phyloP scores from a whole-genome alignment of 108 stramenopile species.

The Cylindrotheca closterium region DNA sequence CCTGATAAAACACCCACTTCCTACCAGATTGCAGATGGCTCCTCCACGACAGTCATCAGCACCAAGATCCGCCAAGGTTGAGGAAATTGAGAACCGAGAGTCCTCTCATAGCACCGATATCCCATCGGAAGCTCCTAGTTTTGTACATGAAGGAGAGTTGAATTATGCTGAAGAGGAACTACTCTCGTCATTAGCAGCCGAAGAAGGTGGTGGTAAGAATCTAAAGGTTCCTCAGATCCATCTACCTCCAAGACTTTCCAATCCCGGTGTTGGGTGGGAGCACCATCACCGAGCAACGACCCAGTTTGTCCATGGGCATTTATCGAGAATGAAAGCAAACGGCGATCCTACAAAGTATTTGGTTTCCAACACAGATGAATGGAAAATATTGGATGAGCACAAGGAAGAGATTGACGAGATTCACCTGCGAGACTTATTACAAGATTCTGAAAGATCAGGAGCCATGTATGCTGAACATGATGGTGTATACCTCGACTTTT shows the following conservation, averaged over 20 bases:
- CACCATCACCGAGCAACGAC: conserved; percentile 42
- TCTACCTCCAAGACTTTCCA: conserved; percentile 24
- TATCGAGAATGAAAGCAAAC: conserved; percentile 15
- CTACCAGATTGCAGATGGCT: conserved; percentile 13
- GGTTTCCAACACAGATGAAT: conserved; percentile 69
- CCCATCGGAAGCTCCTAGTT: conserved; percentile 16
- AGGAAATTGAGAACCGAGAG: background rate
- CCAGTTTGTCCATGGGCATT: conserved; percentile 26
- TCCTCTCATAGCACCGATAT: conserved; percentile 5
- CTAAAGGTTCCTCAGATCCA: conserved; percentile 27
- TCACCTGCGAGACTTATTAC: conserved; percentile 79
- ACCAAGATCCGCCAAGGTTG: conserved; percentile 1
- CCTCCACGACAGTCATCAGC: conserved; percentile 12
- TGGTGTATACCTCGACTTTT: conserved; percentile 88
- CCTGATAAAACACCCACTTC: conserved; percentile 17
- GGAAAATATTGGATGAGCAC: conserved; percentile 58
- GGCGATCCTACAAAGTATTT: conserved; percentile 14
- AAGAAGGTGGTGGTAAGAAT: conserved; percentile 1
- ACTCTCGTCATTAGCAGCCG: background rate
- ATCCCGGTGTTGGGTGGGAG: conserved; percentile 37
- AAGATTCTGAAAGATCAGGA: conserved; percentile 63
- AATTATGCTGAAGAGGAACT: too few relatives aligned
- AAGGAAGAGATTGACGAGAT: conserved; percentile 52
- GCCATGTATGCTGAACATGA: conserved; percentile 82
- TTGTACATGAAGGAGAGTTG: conserved; percentile 11